Conservation (phyloP, 2,329 filamentous ascomycete species). For the Cercospora brassicicola region DNA sequence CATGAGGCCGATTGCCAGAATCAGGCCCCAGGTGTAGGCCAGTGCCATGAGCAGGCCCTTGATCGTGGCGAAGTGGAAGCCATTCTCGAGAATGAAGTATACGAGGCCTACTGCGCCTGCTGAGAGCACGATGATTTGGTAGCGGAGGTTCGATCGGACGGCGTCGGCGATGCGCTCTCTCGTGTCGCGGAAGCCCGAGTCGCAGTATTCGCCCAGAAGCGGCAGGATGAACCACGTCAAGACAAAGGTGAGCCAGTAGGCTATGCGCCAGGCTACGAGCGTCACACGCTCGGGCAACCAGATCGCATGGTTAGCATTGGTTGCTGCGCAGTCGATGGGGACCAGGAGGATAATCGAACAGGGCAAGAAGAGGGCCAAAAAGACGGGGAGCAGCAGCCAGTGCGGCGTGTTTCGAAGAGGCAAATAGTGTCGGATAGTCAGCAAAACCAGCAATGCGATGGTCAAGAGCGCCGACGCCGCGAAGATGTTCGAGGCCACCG, state of each 20-base stretch:
- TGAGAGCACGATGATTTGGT: slow-evolving; percentile 76
- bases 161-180: slow-evolving; percentile 80
- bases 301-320: slow-evolving; percentile 64
- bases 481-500: slow-evolving; percentile 78
- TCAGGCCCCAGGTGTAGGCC: slow-evolving; percentile 88
- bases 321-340: slow-evolving; percentile 80
- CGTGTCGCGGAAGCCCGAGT: slow-evolving; percentile 87
- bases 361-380: slow-evolving; percentile 91
- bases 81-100: slow-evolving; percentile 80
- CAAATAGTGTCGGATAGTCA: slow-evolving; percentile 85
- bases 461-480: slow-evolving; percentile 68
- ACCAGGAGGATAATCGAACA: slow-evolving; percentile 89
- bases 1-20: slow-evolving; percentile 95
- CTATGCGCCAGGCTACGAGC: slow-evolving; percentile 87
- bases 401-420: slow-evolving; percentile 86
- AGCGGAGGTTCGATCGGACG: slow-evolving; percentile 80
- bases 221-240: slow-evolving; percentile 96
- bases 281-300: slow-evolving; percentile 80
- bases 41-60: slow-evolving; percentile 89
- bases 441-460: slow-evolving; percentile 74
- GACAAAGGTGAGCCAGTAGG: slow-evolving; percentile 95
- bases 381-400: slow-evolving; percentile 87
- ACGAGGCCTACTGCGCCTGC: slow-evolving; percentile 70
- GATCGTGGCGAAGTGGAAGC: slow-evolving; percentile 68
- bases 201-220: slow-evolving; percentile 88